phyloP scores from a whole-genome alignment of 495 filamentous ascomycete species.

The Neurospora sp. region DNA sequence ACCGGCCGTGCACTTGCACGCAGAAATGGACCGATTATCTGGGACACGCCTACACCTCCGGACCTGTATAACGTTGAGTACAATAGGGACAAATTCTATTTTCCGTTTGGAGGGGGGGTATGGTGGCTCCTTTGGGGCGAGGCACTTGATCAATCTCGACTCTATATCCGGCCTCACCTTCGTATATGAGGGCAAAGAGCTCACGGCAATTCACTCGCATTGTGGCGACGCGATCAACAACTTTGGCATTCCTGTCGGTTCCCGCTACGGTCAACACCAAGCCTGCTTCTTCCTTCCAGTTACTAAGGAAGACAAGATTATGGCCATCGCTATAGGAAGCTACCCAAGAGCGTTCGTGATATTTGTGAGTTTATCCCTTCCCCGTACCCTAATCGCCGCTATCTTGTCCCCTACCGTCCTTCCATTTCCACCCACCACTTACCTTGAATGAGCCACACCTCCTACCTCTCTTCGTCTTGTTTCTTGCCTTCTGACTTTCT shows the following conservation, averaged over 20 bases:
- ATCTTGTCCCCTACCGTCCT: background rate
- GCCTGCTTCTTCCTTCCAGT: background rate
- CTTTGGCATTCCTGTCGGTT: background rate
- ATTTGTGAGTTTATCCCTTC: background rate
- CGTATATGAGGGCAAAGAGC: background rate
- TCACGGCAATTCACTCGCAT: background rate
- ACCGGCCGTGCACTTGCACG: background rate
- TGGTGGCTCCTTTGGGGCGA: background rate
- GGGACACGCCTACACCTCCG: background rate
- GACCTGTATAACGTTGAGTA: background rate
- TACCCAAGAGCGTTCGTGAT: background rate
- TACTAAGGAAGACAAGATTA: background rate
- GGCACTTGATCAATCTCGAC: background rate
- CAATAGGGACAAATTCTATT: background rate
- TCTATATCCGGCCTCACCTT: background rate
- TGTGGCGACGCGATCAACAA: background rate
- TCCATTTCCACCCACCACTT: background rate
- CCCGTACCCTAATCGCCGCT: fast-evolving
- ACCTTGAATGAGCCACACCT: background rate
- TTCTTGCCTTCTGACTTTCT: background rate
- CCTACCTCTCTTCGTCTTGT: background rate
- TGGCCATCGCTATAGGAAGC: background rate
- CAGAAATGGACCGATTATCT: background rate
- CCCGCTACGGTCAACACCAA: background rate
- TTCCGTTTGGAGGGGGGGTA: background rate